A percentile compares a stretch with the other conserved stretches of the same genome.
phyloP scores from a whole-genome alignment of 805 yeast genomes.

The Ogataea haglerorum region DNA sequence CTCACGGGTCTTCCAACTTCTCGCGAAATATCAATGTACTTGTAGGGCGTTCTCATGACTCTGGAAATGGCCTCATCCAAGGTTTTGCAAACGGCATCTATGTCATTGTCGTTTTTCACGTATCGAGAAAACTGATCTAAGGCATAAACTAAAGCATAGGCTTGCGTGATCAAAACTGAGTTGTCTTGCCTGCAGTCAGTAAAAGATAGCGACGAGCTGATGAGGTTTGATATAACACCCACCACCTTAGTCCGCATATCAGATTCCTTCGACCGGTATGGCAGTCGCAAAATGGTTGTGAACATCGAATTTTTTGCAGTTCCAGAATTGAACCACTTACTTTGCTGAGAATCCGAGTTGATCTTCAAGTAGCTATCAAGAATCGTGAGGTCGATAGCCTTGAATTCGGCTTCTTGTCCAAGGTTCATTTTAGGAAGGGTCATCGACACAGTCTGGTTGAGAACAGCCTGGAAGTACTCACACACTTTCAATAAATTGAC shows the following conservation, averaged over 20 bases:
- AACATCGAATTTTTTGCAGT: conserved; percentile 56
- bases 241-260: conserved; percentile 40
- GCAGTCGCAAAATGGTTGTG: conserved; percentile 59
- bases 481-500: conserved; percentile 44
- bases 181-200: conserved; percentile 32
- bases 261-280: conserved; percentile 22
- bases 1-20: conserved; percentile 38
- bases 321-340: conserved; percentile 77
- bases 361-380: conserved; percentile 60
- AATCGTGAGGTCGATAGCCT: conserved; percentile 54
- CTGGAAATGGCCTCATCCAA: conserved; percentile 77
- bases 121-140: conserved; percentile 27
- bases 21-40: conserved; percentile 63
- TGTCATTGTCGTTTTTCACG: conserved; percentile 12
- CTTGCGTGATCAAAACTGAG: conserved; percentile 48
- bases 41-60: conserved; percentile 72
- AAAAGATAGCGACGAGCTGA: conserved; percentile 53
- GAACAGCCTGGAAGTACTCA: conserved; percentile 22
- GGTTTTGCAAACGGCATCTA: conserved; percentile 50
- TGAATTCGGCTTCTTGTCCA: conserved; percentile 33
- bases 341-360: conserved; percentile 43
- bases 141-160: conserved; percentile 51
- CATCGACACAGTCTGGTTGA: conserved; percentile 20
- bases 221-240: conserved; percentile 46
- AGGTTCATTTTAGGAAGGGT: conserved; percentile 19